phyloP scores from a whole-genome alignment of 2,329 filamentous ascomycete genomes.

The Fusarium staphyleae region DNA sequence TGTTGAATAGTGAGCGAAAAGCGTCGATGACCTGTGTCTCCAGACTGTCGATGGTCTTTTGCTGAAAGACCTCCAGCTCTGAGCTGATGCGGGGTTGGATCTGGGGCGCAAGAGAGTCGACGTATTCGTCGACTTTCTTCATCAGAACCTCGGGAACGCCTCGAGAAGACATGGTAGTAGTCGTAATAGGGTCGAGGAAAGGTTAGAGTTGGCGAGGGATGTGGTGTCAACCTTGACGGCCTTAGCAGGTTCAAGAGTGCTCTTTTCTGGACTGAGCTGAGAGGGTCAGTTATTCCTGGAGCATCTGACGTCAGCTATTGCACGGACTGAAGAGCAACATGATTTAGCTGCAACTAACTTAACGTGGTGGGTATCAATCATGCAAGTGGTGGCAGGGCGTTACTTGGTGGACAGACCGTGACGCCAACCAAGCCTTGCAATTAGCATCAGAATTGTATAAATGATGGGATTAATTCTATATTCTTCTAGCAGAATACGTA shows the following conservation, averaged over 20 bases:
- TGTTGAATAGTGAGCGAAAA: conserved; percentile 54
- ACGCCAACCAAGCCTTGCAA: no score
- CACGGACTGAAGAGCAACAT: conserved; percentile 8
- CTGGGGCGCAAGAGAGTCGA: conserved; percentile 55
- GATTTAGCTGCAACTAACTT: no score
- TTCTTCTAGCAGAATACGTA: no score
- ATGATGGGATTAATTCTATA: no score
- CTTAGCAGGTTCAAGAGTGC: no score
- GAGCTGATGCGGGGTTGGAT: conserved; percentile 55
- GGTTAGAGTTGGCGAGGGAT: no score
- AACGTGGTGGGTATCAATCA: no score
- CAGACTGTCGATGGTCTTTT: conserved; percentile 55
- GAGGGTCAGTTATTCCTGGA: conserved; percentile 5
- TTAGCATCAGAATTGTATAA: no score
- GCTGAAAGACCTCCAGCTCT: conserved; percentile 54
- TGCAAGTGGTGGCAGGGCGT: no score
- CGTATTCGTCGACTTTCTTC: conserved; percentile 55
- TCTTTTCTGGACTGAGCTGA: conserved; percentile 4
- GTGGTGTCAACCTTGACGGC: no score
- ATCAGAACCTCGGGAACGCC: conserved; percentile 53
- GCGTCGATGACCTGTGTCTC: conserved; percentile 54
- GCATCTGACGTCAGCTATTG: conserved; percentile 21
- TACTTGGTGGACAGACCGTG: no score
- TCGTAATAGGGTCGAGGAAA: no score
- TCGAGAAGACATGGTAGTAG: conserved; percentile 45